Conservation (phyloP, 345 rosid genomes). For the Passiflora organensis region DNA sequence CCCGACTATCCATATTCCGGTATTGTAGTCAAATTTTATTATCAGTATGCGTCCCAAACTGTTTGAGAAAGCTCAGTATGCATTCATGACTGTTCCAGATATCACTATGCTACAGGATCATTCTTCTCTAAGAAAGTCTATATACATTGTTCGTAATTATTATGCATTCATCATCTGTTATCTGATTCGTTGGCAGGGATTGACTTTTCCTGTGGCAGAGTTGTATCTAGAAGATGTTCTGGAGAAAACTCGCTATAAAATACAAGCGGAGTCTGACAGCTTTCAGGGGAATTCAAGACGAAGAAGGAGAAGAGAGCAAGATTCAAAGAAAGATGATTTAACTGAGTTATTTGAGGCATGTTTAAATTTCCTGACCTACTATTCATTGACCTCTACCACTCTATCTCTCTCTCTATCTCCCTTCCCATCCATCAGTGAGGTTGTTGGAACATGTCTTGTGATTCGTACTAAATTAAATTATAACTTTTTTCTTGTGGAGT, state of each 20-base stretch:
- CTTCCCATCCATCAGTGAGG: not conserved
- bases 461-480: too few relatives aligned
- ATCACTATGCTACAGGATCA: not conserved
- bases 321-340: slow-evolving; percentile 64
- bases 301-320: slow-evolving; percentile 63
- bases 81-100: too few relatives aligned
- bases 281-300: slow-evolving; percentile 70
- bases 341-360: slow-evolving; percentile 73
- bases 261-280: slow-evolving; percentile 55
- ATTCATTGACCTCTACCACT: not conserved
- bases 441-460: too few relatives aligned
- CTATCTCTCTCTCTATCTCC: not conserved
- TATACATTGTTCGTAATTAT: slow-evolving; percentile 5
- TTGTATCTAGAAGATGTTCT: slow-evolving; percentile 81
- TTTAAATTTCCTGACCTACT: slow-evolving; percentile 3
- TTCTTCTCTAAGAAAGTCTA: slow-evolving; percentile 8
- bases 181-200: slow-evolving; percentile 48
- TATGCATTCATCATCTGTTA: not conserved
- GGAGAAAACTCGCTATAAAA: slow-evolving; percentile 64
- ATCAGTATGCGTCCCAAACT: too few relatives aligned
- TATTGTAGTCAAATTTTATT: slow-evolving; percentile 30
- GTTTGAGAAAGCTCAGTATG: too few relatives aligned
- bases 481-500: too few relatives aligned
- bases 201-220: slow-evolving; percentile 85
- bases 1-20: slow-evolving; percentile 80